Base-by-base conservation (phyloP, 2,329 filamentous ascomycete species). In the Elsinoe perseae region DNA sequence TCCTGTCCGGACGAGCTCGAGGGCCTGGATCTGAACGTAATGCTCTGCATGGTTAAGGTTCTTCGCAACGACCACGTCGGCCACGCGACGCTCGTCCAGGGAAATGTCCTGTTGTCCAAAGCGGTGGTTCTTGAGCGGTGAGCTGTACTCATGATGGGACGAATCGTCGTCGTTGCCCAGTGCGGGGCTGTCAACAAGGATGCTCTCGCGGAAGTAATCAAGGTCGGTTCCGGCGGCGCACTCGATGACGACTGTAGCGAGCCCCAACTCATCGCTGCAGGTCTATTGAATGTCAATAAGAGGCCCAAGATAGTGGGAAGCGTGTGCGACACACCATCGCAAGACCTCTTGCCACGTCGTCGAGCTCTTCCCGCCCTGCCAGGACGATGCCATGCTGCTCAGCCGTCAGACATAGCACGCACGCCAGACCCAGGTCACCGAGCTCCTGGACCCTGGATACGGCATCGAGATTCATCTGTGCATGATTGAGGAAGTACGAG, bases 341-440 rank as follows among this genome's bases (percentile, higher is more conserved):
- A 20, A 95, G 75, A 70, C 95, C 89, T 54, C 82, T 78, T 42
- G 84, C 78, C n/a, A 95, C 75, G 61, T 84, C 79, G 68, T 86
- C 78, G 57, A 92, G 72, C 54, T 76, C 73, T 32, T 80, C 73
- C 3, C 74, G 69, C 2, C 84, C 80, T 14, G 88, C 87, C 70
- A 89, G 86, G 66, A 97, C 83, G 64, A 97, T 83, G 73, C 89
- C 95, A 70, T 97, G 91, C 70, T 95, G 87, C 62, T 85, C 80
- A 58, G 85, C 83, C 60, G 90, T 79, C 53, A 97, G 80, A 67
- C 86, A 91, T 52, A 96, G 80, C 38, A 97, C 78, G 12, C 87
- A 75, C 21, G 92, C 93, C 58, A 97, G 81, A 72, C 96, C 91
- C 38, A 96, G 78, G 73, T 96, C 91, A 65, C 85, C 87, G 61